phyloP scores from a whole-genome alignment of 73 alveolate genomes.

The Paramecium sexaurelia region DNA sequence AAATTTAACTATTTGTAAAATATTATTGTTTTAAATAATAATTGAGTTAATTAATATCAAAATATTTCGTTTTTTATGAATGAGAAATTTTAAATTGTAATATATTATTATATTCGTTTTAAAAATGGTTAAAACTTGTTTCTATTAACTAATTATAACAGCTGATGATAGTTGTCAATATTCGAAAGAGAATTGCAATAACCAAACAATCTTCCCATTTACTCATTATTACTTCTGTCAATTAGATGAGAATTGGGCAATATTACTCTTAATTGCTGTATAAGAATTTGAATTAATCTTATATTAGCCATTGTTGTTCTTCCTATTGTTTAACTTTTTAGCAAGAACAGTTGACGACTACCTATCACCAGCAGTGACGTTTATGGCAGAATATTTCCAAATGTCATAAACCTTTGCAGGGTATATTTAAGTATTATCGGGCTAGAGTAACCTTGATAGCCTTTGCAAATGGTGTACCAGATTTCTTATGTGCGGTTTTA shows the following conservation, averaged over 20 bases:
- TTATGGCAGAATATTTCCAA: conserved; percentile 12
- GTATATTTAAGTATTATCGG: not conserved
- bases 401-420: conserved; percentile 58
- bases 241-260: conserved; percentile 11
- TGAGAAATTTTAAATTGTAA: not conserved
- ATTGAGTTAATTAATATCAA: too few relatives aligned
- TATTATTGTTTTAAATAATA: too few relatives aligned
- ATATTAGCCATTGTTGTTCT: conserved; percentile 9
- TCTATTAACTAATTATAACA: not conserved
- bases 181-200: conserved; percentile 23
- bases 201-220: not conserved
- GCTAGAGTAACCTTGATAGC: conserved; percentile 94
- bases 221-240: conserved; percentile 31
- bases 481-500: conserved; percentile 91
- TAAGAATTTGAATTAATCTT: not conserved
- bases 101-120: not conserved
- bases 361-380: conserved; percentile 44
- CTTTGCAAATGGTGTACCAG: conserved; percentile 99
- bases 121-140: not conserved
- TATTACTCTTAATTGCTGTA: not conserved
- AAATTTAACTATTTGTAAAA: too few relatives aligned
- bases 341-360: conserved; percentile 30
- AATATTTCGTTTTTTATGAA: not conserved
- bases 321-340: not conserved
- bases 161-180: conserved; percentile 14